Evolutionary conservation across 2,329 filamentous ascomycete species (phyloP).

Genomic region (Aaosphaeria pasadenensis): DNA sequence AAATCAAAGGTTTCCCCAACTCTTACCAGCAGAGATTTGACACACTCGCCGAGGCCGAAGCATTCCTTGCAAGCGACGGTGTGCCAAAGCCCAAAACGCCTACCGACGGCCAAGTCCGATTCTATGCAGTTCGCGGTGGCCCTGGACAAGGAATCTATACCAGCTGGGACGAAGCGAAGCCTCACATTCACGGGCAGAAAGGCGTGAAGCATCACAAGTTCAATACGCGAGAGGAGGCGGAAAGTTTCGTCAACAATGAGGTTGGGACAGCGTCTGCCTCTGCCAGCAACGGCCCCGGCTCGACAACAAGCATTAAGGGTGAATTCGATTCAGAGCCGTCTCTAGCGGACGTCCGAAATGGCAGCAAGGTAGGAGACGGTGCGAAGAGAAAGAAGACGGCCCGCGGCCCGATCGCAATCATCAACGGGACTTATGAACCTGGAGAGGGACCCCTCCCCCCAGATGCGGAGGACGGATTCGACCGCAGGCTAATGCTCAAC

Average conservation of each 20-base stretch:
- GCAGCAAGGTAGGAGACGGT: conserved; percentile 17
- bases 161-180: conserved; percentile 66
- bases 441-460: conserved; percentile 55
- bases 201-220: conserved; percentile 57
- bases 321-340: conserved; percentile 24
- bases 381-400: conserved; percentile 38
- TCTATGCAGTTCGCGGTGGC: conserved; percentile 59
- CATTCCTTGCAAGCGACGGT: conserved; percentile 64
- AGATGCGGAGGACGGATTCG: conserved; percentile 60
- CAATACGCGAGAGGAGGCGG: conserved; percentile 62
- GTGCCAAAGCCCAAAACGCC: conserved; percentile 35
- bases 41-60: conserved; percentile 70
- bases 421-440: conserved; percentile 37
- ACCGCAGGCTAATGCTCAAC: conserved; percentile 56
- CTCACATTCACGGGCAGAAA: conserved; percentile 71
- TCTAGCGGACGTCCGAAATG: conserved; percentile 11
- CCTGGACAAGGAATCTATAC: conserved; percentile 61
- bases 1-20: conserved; percentile 59
- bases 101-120: not conserved
- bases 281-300: conserved; percentile 7
- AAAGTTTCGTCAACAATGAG: conserved; percentile 62
- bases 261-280: conserved; percentile 17
- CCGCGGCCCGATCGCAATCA: conserved; percentile 17
- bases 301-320: conserved; percentile 23
- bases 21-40: conserved; percentile 69